Conservation (phyloP, 2,329 filamentous ascomycete genomes). For the Monosporascus sp. region DNA sequence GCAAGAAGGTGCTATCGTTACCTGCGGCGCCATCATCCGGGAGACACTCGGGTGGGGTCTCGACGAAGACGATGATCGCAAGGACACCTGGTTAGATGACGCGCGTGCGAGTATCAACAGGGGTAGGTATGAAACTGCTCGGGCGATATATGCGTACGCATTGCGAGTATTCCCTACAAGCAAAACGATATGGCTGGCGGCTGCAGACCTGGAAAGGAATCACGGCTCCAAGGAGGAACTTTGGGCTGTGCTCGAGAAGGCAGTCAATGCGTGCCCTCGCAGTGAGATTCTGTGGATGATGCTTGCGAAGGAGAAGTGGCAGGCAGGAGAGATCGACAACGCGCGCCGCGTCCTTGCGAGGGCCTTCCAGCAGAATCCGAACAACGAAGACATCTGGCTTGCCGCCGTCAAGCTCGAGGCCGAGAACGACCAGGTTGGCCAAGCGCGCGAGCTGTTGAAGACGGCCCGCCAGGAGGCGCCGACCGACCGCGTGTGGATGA, state of each 20-base stretch:
- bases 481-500: slow-evolving; percentile 96
- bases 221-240: slow-evolving; percentile 80
- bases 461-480: slow-evolving; percentile 83
- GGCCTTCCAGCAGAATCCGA: slow-evolving; percentile 91
- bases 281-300: slow-evolving; percentile 94
- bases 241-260: slow-evolving; percentile 83
- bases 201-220: slow-evolving; percentile 83
- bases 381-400: slow-evolving; percentile 97
- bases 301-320: slow-evolving; percentile 91
- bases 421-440: slow-evolving; percentile 75
- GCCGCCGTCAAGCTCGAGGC: slow-evolving; percentile 95
- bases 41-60: slow-evolving; percentile 90
- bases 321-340: slow-evolving; percentile 79
- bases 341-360: slow-evolving; percentile 79
- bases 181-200: slow-evolving; percentile 83
- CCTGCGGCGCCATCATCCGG: slow-evolving; percentile 82
- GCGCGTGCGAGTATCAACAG: slow-evolving; percentile 75
- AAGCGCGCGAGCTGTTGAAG: slow-evolving; percentile 75
- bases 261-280: slow-evolving; percentile 86
- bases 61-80: slow-evolving; percentile 93
- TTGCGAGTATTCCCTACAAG: slow-evolving; percentile 85
- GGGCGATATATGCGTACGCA: slow-evolving; percentile 89
- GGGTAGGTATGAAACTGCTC: slow-evolving; percentile 81
- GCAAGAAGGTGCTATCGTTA: slow-evolving; percentile 79
- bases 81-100: slow-evolving; percentile 94